Base-by-base conservation (phyloP, 176 grass and related monocot genomes). In the Carex parvula region DNA sequence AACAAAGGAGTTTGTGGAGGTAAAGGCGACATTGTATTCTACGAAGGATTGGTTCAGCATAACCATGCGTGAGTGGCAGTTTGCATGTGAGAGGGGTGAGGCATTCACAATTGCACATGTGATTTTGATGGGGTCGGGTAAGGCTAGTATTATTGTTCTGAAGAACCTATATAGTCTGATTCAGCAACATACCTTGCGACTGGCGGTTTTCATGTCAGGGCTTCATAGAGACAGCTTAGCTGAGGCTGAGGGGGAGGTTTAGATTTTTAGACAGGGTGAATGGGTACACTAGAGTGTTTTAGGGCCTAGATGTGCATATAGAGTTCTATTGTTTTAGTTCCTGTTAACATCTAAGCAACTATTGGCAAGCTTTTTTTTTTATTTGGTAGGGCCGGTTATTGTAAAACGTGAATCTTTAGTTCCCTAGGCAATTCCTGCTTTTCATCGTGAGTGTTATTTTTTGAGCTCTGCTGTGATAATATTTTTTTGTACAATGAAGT, bases 21-120 rank as follows among this genome's bases (percentile, higher is more conserved):
- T 98, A 63, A 98, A 98, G 72, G 87, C 95, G 41, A 98, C 95
- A 15, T 57, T 81, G 57, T 89, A 81, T 83, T 81, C 89, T 21
- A 92, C 16, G 33, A 98, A 91, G 86, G 81, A 93, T 39, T 98
- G 96, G 96, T 98, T 98, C 64, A 53, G 87, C 26, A 89, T 98
- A 70, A 79, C 93, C 10, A 60, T 64, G n/a, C 91, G 86, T 63
- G 96, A 95, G 80, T 98, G 96, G 96, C 93, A 98, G 70, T 95
- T 93, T 84, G 91, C 96, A 14, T 46, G 73, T 68, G 89, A 98
- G 75, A 90, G 82, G 84, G 92, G 93, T 3, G 65, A 93, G 15
- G 87, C 56, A 22, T 98, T 90, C 69, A 95, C 35, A 42, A 93
- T 98, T n/a, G 96, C 93, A 11, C 93, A 88, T 86, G 83, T 98